Conservation (phyloP, 2,329 filamentous ascomycete genomes). For the Fusarium falciforme region DNA sequence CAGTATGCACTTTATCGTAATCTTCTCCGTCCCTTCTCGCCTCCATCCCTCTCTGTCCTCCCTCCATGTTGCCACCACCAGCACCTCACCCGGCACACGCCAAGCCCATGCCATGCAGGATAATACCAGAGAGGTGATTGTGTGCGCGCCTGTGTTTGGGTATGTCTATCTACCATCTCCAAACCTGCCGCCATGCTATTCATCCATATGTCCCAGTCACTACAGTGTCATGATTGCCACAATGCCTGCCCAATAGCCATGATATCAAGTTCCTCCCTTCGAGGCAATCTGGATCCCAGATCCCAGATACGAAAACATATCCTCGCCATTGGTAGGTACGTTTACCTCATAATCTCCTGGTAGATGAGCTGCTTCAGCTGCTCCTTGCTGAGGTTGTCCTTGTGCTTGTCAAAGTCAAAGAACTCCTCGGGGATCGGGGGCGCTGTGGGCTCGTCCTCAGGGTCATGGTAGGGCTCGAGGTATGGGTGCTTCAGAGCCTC, state of each 20-base stretch:
- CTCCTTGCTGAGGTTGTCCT: slow-evolving; percentile 98
- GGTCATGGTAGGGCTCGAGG: slow-evolving; percentile 98
- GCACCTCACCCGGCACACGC: slow-evolving; percentile 16
- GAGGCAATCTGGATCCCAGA: slow-evolving; percentile 18
- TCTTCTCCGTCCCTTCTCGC: slow-evolving; percentile 6
- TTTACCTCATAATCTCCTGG: slow-evolving; percentile 86
- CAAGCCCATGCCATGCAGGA: slow-evolving; percentile 22
- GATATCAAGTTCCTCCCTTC: not conserved
- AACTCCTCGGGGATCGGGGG: slow-evolving; percentile 98
- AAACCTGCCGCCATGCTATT: slow-evolving; percentile 26
- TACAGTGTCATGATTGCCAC: slow-evolving; percentile 15
- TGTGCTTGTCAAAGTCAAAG: slow-evolving; percentile 99
- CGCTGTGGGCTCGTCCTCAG: slow-evolving; percentile 96
- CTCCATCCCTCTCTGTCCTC: slow-evolving; percentile 13
- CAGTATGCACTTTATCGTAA: slow-evolving; percentile 33
- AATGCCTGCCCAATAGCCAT: slow-evolving; percentile 1
- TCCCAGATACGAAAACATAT: slow-evolving; percentile 8
- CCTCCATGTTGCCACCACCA: slow-evolving; percentile 9
- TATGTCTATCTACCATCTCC: slow-evolving; percentile 39
- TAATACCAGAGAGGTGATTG: slow-evolving; percentile 21
- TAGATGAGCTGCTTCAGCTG: slow-evolving; percentile 98
- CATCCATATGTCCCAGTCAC: slow-evolving; percentile 15
- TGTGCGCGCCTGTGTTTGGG: slow-evolving; percentile 15
- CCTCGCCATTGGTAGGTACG: not conserved
- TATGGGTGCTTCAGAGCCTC: slow-evolving; percentile 98